Evolutionary conservation across 2,329 filamentous ascomycete species (phyloP).

Genomic region (Aspergillus chevalieri): DNA sequence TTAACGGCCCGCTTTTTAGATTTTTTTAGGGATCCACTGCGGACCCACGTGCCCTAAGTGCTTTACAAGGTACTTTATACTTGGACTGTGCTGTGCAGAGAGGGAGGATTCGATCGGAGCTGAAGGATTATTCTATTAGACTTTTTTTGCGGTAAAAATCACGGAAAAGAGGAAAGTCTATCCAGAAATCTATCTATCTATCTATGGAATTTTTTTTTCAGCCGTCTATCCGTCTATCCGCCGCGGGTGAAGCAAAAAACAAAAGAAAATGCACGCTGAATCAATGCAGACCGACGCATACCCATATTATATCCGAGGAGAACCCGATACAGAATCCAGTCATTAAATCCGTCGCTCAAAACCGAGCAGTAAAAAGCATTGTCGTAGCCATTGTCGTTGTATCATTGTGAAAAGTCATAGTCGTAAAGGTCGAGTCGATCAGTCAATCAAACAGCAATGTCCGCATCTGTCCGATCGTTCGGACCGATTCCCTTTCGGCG

Average conservation of each 20-base stretch:
- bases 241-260: neutral
- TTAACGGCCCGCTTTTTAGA: neutral
- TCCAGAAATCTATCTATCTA: neutral
- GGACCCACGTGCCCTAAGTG: neutral
- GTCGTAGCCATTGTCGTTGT: too few relatives aligned
- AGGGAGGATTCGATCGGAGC: neutral
- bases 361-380: too few relatives aligned
- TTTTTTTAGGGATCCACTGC: neutral
- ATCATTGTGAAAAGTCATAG: too few relatives aligned
- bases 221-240: neutral
- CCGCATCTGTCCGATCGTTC: neutral
- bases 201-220: neutral
- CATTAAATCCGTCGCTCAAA: neutral
- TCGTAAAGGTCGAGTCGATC: too few relatives aligned
- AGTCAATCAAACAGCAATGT: constrained; percentile 1
- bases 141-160: neutral
- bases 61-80: neutral
- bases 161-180: neutral
- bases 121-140: neutral
- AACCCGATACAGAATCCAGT: neutral
- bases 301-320: neutral
- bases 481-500: neutral
- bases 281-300: neutral
- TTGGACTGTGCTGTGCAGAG: neutral
- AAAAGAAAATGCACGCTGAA: neutral